Evolutionary conservation across 2,329 filamentous ascomycete species (phyloP), one percentile per base, ranked within the genome.

Genomic region (Pseudogymnoascus sp.): DNA sequence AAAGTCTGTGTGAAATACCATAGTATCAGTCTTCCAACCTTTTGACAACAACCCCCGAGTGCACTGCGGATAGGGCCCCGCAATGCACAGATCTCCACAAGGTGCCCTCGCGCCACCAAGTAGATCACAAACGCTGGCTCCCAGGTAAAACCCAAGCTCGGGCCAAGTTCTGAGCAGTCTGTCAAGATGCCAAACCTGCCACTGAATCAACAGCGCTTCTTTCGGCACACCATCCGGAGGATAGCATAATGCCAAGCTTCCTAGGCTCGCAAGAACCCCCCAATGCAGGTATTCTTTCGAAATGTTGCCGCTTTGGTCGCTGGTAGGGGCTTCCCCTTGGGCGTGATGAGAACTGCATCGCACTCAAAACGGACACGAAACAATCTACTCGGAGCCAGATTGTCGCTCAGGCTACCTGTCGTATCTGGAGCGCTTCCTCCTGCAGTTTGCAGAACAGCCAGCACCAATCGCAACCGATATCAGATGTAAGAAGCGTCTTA

Each of bases 81-180:
- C 18, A 28, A 54, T 33, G 47, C 28, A 54, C 47, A 54, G 47
- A 54, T 54, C 47, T 54, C 9, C 47, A 9, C 47, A 54, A 54
- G 47, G 47, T 54, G 47, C 28, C 28, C 47, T 33, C 2, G 28
- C 47, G 16, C 47, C 16, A 54, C 47, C 16, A 54, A 35, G 47
- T 35, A 54, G 47, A 54, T 54, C 47, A 54, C 47, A 54, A 54
- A 54, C 47, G 28, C 28, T 18, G 28, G 47, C 28, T 35, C 28
- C n/a, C 6, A 14, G 47, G 7, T 54, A 28, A 54, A 54, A 54
- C 47, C 2, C 16, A 33, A 54, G 47, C 47, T 54, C 47, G 28
- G 28, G 47, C 47, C 47, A 20, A 2, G 47, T 33, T 35, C 25
- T 28, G 28, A 54, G 5, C 5, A 12, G 25, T 18, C 43, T 33